These are phyloP conservation scores for Pseudogymnoascus sp. DNA, from an alignment of 2,329 filamentous ascomycete species.

Conservation along the genomic window DNA sequence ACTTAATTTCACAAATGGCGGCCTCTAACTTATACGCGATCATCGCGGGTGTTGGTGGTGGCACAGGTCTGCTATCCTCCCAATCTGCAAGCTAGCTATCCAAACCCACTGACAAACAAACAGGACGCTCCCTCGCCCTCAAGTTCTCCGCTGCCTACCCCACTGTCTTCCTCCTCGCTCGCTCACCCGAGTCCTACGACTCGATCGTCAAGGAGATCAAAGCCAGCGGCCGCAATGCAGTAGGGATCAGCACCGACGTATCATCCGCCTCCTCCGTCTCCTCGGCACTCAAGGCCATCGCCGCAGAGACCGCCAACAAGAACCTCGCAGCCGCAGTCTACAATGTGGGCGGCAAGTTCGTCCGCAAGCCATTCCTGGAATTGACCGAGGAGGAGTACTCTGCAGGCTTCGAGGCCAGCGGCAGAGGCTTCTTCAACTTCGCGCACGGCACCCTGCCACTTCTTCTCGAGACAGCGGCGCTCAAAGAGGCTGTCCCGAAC, in stretches of 20 bases:
- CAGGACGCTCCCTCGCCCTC: constrained; percentile 45
- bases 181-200: constrained; percentile 58
- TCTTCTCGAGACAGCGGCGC: constrained; percentile 54
- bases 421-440: constrained; percentile 68
- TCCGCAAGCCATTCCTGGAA: constrained; percentile 54
- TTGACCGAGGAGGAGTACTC: constrained; percentile 46
- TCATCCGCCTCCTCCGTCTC: constrained; percentile 46
- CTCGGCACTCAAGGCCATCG: constrained; percentile 57
- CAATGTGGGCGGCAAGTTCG: constrained; percentile 53
- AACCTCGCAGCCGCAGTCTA: constrained; percentile 61
- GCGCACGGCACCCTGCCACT: constrained; percentile 65
- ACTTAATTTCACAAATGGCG: constrained; percentile 16
- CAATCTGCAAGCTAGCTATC: not conserved
- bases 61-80: constrained; percentile 42
- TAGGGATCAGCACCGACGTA: constrained; percentile 64
- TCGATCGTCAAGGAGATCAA: constrained; percentile 66
- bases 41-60: constrained; percentile 66
- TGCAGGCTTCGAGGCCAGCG: constrained; percentile 39
- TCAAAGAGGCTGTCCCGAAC: constrained; percentile 41
- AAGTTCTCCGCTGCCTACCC: constrained; percentile 61
- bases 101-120: not conserved
- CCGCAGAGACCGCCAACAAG: constrained; percentile 49
- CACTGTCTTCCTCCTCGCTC: constrained; percentile 63
- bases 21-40: constrained; percentile 54
- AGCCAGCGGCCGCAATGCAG: constrained; percentile 57